phyloP scores from a whole-genome alignment of 2,329 filamentous ascomycete genomes.

The Venturia aucupariae region DNA sequence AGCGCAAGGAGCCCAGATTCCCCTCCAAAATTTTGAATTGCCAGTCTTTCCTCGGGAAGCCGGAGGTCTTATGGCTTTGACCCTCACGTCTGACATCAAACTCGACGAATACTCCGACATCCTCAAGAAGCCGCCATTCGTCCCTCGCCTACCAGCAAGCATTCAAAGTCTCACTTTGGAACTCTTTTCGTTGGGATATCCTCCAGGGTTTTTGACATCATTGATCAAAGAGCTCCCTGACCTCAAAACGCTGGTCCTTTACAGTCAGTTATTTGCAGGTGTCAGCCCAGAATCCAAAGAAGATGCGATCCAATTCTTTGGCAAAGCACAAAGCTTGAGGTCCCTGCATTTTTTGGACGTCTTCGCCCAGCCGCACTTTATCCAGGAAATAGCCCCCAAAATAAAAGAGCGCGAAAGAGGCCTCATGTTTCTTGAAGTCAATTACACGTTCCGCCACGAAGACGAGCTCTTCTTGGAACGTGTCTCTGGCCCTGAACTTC shows the following conservation, averaged over 20 bases:
- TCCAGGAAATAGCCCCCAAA: conserved; percentile 22
- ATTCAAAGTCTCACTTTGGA: conserved; percentile 40
- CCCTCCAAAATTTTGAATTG: conserved; percentile 36
- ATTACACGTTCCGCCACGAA: conserved; percentile 38
- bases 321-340: conserved; percentile 25
- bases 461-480: conserved; percentile 34
- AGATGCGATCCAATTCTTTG: conserved; percentile 36
- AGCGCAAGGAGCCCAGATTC: conserved; percentile 23
- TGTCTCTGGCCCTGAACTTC: conserved; percentile 30
- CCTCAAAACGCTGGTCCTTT: conserved; percentile 36
- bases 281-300: conserved; percentile 28
- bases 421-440: conserved; percentile 37
- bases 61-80: conserved; percentile 35
- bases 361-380: conserved; percentile 35
- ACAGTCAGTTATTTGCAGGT: conserved; percentile 38
- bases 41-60: conserved; percentile 38
- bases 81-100: conserved; percentile 41
- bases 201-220: conserved; percentile 32
- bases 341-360: conserved; percentile 41
- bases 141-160: conserved; percentile 30
- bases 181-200: conserved; percentile 40
- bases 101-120: conserved; percentile 36
- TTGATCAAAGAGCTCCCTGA: conserved; percentile 33
- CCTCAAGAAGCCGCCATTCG: conserved; percentile 27
- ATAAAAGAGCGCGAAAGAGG: conserved; percentile 20